Evolutionary conservation across 768 basidiomycete genomes (phyloP), one percentile per base, ranked within the genome.

Genomic region (Kondoa malvinella): DNA sequence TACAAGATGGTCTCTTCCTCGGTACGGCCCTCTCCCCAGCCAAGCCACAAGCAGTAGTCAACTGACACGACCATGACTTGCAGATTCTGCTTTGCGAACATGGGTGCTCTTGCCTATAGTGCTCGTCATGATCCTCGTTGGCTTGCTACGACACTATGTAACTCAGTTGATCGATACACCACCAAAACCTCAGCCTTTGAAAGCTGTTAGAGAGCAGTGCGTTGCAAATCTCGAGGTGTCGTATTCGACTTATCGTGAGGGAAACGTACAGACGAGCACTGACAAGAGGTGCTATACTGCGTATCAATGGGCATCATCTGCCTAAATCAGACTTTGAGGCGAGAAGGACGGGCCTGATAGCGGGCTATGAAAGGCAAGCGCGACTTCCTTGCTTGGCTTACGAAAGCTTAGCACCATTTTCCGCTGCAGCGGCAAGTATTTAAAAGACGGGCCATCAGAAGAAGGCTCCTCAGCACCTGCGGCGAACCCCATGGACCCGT

Each of bases 61-160:
- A 12, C 26, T 4, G 26, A 4, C n/a, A 60, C 58, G 26, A 26
- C 63, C 21, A 69, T 34, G 65, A 57, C 34, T 29, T 68, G 25
- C 68, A 69, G 68, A 69, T 62, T 66, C 68, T 8, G 67, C 67
- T 31, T 59, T 69, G 31, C 63, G 32, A 17, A 15, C 40, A 31
- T 69, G 66, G 67, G 68, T 69, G n/a, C 29, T 69, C 2, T 40
- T 69, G 4, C 68, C 68, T 33, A 56, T 69, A 17, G 40, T 64
- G 31, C 29, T 69, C 2, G 66, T 69, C 66, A 69, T 69, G 68
- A 50, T 73, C 15, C 67, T 71, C 60, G 91, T 95, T 56, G 94
- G 95, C 30, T 81, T 97, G 58, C 80, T 97, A 29, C 81, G 95
- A 70, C 92, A 96, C 76, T 94, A 96, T 78, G 86, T 97, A 16